phyloP scores from a whole-genome alignment of 768 basidiomycete genomes.

The Termitomyces bulborhizus region DNA sequence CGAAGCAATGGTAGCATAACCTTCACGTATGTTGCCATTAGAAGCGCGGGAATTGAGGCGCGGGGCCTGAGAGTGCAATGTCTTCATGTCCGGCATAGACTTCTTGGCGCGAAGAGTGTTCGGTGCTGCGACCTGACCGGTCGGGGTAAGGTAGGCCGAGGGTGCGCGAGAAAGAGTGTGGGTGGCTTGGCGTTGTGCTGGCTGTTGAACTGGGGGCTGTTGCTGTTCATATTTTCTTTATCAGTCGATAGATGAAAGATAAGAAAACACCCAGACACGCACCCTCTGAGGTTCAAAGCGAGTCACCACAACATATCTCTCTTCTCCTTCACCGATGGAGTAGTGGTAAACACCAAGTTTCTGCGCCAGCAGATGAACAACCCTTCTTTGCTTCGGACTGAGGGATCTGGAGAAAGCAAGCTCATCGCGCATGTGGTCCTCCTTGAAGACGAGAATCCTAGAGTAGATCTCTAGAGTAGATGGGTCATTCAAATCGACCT shows the following conservation, averaged over 20 bases:
- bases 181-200: constrained; percentile 40
- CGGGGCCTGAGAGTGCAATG: constrained; percentile 71
- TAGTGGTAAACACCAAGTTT: constrained; percentile 95
- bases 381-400: constrained; percentile 77
- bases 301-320: constrained; percentile 90
- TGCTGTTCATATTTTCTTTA: constrained; percentile 14
- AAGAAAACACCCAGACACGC: constrained; percentile 22
- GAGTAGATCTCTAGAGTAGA: constrained; percentile 97
- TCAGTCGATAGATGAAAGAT: constrained; percentile 1
- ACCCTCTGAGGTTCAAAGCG: constrained; percentile 82
- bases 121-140: constrained; percentile 38
- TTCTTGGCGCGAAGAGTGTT: constrained; percentile 84
- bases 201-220: constrained; percentile 37
- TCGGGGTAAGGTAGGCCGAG: constrained; percentile 68
- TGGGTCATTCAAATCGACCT: constrained; percentile 94
- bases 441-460: constrained; percentile 93
- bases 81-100: constrained; percentile 98
- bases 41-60: constrained; percentile 76
- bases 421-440: constrained; percentile 95
- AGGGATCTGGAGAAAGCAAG: constrained; percentile 92
- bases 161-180: constrained; percentile 78
- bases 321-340: constrained; percentile 88
- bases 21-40: constrained; percentile 83
- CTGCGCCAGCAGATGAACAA: constrained; percentile 95
- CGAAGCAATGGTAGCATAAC: constrained; percentile 83